Base-by-base conservation (phyloP, 2,329 filamentous ascomycete genomes). In the Colletotrichum cordylinicola region DNA sequence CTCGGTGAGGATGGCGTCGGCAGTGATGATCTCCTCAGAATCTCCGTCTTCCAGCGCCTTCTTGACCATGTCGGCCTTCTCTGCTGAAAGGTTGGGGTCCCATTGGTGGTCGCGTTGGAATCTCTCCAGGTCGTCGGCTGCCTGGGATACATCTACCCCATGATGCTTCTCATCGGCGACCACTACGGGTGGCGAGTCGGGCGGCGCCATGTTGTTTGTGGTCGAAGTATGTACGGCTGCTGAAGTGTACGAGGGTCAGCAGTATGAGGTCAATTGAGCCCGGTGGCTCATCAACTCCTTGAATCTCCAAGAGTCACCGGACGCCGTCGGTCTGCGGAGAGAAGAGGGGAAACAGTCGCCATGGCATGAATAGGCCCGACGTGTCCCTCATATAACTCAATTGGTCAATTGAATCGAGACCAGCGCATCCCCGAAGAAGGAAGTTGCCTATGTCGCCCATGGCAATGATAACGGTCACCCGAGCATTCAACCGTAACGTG, bases 51-150 rank as follows among this genome's bases (percentile, higher is more conserved):
- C 76, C 13, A 85, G 66, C 8, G 81, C 82, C 35, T 80, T 79
- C 67, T 82, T 79, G 52, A 84, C 74, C 61, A 81, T 80, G 12
- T 83, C 81, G 31, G 82, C 75, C 76, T 83, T 84, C 60, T 82
- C 84, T 12, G 78, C 71, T 2, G 84, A 80, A 7, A 85, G 77
- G 55, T 85, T 84, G 2, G 83, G 81, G 29, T 84, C 83, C 79
- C 81, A 84, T 74, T 82, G 80, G 67, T 85, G 84, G 5, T 81
- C 78, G 56, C 81, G 79, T 24, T 80, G 79, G 27, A 85, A 81
- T 73, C 80, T 80, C 43, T 82, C 78, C 27, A 84, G 79, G 39
- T 79, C 78, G 29, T 67, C 48, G 18, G 65, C 70, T 12, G 70
- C 60, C 27, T 77, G 67, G 4, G 64, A 68, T 8, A 73, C 69